Evolutionary conservation across 148 eudicot species (phyloP).

Genomic region (Amaranthus hypochondriacus): DNA sequence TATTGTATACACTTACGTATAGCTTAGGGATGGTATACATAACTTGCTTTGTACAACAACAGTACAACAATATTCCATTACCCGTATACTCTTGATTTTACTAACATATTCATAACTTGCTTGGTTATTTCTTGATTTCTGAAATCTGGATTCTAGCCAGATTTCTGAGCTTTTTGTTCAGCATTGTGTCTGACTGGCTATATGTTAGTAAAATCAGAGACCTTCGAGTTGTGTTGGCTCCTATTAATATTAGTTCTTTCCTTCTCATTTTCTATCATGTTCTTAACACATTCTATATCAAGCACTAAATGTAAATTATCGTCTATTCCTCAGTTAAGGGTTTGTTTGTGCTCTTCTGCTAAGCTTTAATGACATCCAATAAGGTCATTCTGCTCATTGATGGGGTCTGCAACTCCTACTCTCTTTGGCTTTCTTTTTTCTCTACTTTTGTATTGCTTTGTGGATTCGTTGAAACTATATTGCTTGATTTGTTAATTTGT

Average conservation of each 20-base stretch:
- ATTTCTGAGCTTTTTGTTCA: background rate
- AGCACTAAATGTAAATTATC: background rate
- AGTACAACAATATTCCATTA: background rate
- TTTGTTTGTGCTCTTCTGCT: no score
- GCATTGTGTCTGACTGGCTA: no score
- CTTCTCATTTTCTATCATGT: background rate
- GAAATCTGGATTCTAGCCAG: background rate
- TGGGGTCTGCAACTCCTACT: no score
- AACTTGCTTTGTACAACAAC: background rate
- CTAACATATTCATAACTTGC: background rate
- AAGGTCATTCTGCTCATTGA: no score
- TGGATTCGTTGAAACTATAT: no score
- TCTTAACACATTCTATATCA: background rate
- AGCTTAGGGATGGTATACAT: background rate
- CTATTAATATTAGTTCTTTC: background rate
- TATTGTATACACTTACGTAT: no score
- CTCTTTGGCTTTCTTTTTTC: no score
- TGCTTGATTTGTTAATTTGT: no score
- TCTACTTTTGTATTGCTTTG: no score
- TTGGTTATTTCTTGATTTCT: no score
- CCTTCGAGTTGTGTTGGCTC: background rate
- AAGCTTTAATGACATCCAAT: no score
- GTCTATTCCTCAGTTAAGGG: background rate
- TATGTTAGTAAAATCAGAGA: background rate
- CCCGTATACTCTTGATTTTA: background rate